These are phyloP conservation scores for Beauveria sp. DNA, from an alignment of 2,329 filamentous ascomycete species.

Conservation along the genomic window DNA sequence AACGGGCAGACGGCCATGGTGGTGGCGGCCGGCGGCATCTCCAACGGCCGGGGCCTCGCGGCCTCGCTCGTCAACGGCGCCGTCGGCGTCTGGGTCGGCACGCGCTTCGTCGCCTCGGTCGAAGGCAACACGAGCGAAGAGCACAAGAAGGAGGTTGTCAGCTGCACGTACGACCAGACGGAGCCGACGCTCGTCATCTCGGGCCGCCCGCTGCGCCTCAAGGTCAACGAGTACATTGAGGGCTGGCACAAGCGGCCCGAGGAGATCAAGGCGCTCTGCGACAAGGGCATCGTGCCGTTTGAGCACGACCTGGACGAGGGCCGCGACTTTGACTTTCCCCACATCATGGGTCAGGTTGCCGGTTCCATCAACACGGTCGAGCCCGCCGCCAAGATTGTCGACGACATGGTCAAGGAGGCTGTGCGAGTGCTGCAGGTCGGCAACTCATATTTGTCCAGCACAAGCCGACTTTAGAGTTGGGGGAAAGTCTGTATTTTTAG, in stretches of 20 bases:
- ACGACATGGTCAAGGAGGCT: conserved; percentile 79
- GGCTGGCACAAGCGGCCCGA: conserved; percentile 71
- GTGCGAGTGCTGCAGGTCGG: conserved; percentile 58
- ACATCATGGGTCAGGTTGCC: conserved; percentile 90
- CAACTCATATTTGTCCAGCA: conserved; percentile 48
- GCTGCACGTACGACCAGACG: conserved; percentile 73
- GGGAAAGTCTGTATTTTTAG: not conserved
- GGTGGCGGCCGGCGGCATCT: conserved; percentile 82
- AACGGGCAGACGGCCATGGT: conserved; percentile 57
- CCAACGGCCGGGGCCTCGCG: conserved; percentile 73
- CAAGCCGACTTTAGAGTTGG: conserved; percentile 31
- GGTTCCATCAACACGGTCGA: conserved; percentile 69
- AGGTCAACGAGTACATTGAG: conserved; percentile 75
- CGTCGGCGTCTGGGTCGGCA: conserved; percentile 87
- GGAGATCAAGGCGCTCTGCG: conserved; percentile 68
- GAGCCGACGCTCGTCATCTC: conserved; percentile 74
- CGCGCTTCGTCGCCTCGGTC: conserved; percentile 74
- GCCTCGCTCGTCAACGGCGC: conserved; percentile 82
- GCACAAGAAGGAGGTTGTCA: conserved; percentile 80
- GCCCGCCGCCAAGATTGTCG: conserved; percentile 77
- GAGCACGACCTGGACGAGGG: conserved; percentile 76
- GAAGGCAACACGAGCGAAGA: conserved; percentile 75
- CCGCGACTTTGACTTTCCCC: conserved; percentile 75
- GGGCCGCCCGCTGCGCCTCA: conserved; percentile 72
- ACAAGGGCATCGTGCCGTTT: conserved; percentile 70